Conservation (phyloP, 1,139 yeast species). For the Schizosaccharomyces versatilis region DNA sequence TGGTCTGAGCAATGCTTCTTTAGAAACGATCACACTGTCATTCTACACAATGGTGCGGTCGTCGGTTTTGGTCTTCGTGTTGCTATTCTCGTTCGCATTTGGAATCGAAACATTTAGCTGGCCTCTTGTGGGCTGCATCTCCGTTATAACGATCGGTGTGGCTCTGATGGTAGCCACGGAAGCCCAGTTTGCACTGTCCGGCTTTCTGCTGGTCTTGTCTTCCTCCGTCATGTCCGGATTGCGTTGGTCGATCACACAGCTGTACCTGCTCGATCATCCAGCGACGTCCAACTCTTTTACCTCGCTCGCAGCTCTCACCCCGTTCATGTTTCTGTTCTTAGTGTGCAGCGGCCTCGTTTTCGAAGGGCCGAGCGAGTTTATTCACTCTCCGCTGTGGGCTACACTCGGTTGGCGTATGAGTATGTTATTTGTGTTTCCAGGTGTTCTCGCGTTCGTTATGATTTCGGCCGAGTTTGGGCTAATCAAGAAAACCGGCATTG, state of each 20-base stretch:
- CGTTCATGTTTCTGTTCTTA: constrained; percentile 51
- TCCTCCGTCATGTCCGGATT: constrained; percentile 74
- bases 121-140: constrained; percentile 44
- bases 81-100: constrained; percentile 64
- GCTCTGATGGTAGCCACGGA: constrained; percentile 58
- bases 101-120: constrained; percentile 50
- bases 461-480: constrained; percentile 74
- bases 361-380: constrained; percentile 42
- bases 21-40: constrained; percentile 55
- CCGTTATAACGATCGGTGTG: constrained; percentile 63
- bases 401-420: constrained; percentile 30
- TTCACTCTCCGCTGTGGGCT: constrained; percentile 39
- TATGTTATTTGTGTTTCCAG: constrained; percentile 49
- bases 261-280: constrained; percentile 40
- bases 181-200: constrained; percentile 22
- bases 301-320: constrained; percentile 65
- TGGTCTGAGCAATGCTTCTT: constrained; percentile 72
- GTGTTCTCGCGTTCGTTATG: constrained; percentile 70
- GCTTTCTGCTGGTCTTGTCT: constrained; percentile 41
- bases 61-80: constrained; percentile 63
- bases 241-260: constrained; percentile 85
- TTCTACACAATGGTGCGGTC: constrained; percentile 88
- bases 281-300: constrained; percentile 52
- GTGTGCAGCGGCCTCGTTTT: constrained; percentile 36
- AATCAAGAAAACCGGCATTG: constrained; percentile 58